Conservation (phyloP, 164 flowering plant genomes). For the Protea cynaroides region DNA sequence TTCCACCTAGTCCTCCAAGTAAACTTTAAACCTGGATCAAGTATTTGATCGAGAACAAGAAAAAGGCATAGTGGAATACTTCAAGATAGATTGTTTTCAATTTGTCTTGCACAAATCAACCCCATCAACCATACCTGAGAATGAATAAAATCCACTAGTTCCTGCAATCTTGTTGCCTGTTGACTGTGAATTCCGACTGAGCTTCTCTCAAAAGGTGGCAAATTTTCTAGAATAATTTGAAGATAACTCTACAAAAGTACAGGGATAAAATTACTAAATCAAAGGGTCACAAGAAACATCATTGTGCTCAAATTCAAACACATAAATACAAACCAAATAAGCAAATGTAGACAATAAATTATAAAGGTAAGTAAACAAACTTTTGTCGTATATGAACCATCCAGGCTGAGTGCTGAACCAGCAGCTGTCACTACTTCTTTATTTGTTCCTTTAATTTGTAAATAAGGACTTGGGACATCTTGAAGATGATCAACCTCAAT, state of each 20-base stretch:
- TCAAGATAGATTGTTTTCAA: too few species aligned
- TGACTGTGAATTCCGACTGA: constrained; percentile 66
- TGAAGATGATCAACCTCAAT: constrained; percentile 93
- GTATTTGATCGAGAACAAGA: too few species aligned
- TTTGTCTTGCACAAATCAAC: too few species aligned
- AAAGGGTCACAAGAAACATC: neutral
- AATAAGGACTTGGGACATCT: constrained; percentile 73
- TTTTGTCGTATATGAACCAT: constrained; percentile 98
- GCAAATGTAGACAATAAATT: neutral
- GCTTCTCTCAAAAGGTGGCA: constrained; percentile 60
- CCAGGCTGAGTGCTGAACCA: constrained; percentile 72
- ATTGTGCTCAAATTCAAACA: neutral
- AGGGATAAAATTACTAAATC: neutral
- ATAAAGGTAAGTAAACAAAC: constrained; percentile 26
- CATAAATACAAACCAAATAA: neutral
- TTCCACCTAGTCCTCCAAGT: too few species aligned
- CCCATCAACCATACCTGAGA: constrained; percentile 58
- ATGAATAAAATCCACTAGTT: constrained; percentile 80
- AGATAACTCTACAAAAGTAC: constrained; percentile 67
- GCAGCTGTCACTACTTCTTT: constrained; percentile 88
- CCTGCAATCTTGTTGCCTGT: constrained; percentile 87
- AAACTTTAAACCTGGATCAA: too few species aligned
- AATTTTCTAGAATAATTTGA: constrained; percentile 76
- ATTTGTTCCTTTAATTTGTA: constrained; percentile 90
- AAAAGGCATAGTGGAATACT: too few species aligned